Conservation (phyloP, 2,329 filamentous ascomycete genomes). For the Pseudocercospora crystallina region DNA sequence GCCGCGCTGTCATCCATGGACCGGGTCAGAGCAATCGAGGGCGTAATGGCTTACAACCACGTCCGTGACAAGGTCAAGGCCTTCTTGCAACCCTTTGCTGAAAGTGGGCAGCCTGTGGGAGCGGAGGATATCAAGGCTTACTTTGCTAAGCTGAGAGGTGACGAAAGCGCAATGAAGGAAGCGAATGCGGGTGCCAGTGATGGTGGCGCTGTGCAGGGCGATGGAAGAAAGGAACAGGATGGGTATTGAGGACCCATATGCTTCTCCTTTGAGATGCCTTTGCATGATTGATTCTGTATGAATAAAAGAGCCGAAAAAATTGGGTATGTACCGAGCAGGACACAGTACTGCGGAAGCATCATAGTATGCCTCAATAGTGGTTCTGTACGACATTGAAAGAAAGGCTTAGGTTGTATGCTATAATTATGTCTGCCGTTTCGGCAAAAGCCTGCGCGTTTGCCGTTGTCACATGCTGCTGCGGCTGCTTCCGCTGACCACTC, state of each 20-base stretch:
- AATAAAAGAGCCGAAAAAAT: no score
- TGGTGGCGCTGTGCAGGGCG: constrained; percentile 25
- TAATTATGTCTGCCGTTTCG: no score
- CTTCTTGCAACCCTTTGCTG: constrained; percentile 90
- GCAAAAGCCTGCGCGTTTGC: no score
- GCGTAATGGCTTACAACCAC: constrained; percentile 97
- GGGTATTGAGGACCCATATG: constrained; percentile 33
- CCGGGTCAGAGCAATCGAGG: constrained; percentile 85
- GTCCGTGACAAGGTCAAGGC: constrained; percentile 94
- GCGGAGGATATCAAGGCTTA: constrained; percentile 96
- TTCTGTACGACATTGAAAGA: no score
- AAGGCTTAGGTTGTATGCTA: no score
- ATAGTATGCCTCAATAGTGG: no score
- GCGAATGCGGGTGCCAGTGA: constrained; percentile 31
- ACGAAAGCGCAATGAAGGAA: constrained; percentile 57
- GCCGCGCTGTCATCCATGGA: constrained; percentile 89
- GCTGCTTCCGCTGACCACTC: no score
- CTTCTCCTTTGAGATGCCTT: background rate
- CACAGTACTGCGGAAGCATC: no score
- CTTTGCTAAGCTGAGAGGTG: constrained; percentile 90
- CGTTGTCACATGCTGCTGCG: no score
- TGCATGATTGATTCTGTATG: no score
- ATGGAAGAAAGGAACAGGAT: constrained; percentile 40
- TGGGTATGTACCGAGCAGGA: no score
- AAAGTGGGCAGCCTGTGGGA: constrained; percentile 81